phyloP scores from a whole-genome alignment of 176 grass and related monocot genomes.

The Oryza meridionalis region DNA sequence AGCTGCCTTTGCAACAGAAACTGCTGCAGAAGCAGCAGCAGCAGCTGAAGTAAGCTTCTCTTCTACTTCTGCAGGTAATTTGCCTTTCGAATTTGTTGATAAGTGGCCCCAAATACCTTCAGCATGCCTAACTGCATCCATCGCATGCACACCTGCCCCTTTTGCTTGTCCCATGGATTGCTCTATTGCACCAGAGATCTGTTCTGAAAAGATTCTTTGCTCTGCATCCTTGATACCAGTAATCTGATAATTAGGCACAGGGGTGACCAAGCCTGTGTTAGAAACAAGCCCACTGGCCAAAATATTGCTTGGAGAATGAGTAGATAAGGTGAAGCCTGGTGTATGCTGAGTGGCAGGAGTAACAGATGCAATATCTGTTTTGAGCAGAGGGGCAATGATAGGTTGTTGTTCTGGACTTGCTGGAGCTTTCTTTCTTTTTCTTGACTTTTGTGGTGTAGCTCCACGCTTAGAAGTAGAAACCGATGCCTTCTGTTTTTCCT shows the following conservation, averaged over 20 bases:
- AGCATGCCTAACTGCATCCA: slow-evolving; percentile 63
- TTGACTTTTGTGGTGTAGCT: slow-evolving; percentile 66
- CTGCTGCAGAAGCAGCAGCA: slow-evolving; percentile 79
- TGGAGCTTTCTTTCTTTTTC: slow-evolving; percentile 96
- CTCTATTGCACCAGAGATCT: slow-evolving; percentile 64
- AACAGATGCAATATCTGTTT: slow-evolving; percentile 48
- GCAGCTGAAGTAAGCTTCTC: slow-evolving; percentile 82
- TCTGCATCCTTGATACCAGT: slow-evolving; percentile 41
- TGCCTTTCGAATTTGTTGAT: slow-evolving; percentile 48
- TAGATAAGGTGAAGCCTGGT: slow-evolving; percentile 56
- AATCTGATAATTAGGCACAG: slow-evolving; percentile 56
- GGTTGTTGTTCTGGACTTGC: slow-evolving; percentile 50
- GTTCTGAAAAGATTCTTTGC: slow-evolving; percentile 63
- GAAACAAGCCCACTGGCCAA: slow-evolving; percentile 53
- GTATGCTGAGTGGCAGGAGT: slow-evolving; percentile 43
- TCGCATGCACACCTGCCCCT: slow-evolving; percentile 59
- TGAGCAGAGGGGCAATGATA: slow-evolving; percentile 46
- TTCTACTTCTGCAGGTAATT: slow-evolving; percentile 74
- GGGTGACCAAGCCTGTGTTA: slow-evolving; percentile 50
- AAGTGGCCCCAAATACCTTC: slow-evolving; percentile 81
- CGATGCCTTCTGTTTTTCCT: slow-evolving; percentile 58
- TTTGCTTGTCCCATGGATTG: slow-evolving; percentile 71
- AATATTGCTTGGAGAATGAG: slow-evolving; percentile 56
- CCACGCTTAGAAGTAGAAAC: slow-evolving; percentile 60
- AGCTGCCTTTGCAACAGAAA: slow-evolving; percentile 91